Conservation (phyloP, 768 basidiomycete genomes). For the Hericium coralloides region DNA sequence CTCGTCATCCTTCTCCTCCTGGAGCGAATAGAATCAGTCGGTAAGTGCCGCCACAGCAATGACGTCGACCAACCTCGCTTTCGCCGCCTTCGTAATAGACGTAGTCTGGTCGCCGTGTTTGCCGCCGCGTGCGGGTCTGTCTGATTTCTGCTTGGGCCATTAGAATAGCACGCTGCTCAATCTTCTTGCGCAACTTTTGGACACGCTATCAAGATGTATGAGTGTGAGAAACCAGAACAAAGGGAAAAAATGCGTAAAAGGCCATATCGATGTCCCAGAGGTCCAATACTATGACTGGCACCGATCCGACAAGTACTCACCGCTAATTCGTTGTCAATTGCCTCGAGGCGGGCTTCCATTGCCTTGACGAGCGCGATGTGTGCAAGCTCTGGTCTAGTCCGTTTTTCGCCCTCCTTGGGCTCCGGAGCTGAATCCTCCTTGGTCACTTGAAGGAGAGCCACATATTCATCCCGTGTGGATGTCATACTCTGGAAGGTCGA, state of each 20-base stretch:
- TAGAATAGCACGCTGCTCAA: constrained; percentile 55
- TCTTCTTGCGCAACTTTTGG: constrained; percentile 57
- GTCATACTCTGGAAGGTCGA: constrained; percentile 67
- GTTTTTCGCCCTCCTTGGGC: constrained; percentile 38
- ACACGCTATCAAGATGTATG: constrained; percentile 42
- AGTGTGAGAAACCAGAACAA: constrained; percentile 6
- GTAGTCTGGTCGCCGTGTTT: constrained; percentile 70
- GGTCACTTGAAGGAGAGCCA: constrained; percentile 51
- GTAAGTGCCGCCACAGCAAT: background rate
- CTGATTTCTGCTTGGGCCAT: constrained; percentile 72
- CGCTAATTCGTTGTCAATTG: constrained; percentile 59
- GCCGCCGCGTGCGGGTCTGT: constrained; percentile 69
- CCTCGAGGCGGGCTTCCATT: constrained; percentile 56
- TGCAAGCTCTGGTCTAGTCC: constrained; percentile 44
- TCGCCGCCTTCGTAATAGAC: constrained; percentile 61
- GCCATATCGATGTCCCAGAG: background rate
- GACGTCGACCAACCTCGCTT: constrained; percentile 48
- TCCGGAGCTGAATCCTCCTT: constrained; percentile 40
- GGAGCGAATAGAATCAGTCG: constrained; percentile 35
- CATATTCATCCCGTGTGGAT: constrained; percentile 67
- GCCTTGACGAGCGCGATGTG: constrained; percentile 54
- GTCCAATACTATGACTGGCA: constrained; percentile 1
- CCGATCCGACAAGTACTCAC: constrained; percentile 38
- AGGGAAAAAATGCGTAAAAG: constrained; percentile 4
- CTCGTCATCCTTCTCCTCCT: constrained; percentile 55